Evolutionary conservation across 2,329 filamentous ascomycete genomes (phyloP).

Genomic region (Penicillium sp.): DNA sequence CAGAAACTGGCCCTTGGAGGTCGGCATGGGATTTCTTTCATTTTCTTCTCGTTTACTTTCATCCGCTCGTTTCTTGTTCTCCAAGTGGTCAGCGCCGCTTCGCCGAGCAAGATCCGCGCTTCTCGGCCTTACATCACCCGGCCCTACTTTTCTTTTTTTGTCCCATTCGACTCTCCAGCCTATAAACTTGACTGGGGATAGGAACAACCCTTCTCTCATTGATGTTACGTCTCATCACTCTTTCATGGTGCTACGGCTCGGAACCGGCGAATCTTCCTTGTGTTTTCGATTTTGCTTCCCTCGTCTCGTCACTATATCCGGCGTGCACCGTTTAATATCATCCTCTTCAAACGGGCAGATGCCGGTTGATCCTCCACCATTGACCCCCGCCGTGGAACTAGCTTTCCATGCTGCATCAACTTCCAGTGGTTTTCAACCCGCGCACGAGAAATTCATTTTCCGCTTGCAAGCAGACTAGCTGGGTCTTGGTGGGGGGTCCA

Average conservation of each 20-base stretch:
- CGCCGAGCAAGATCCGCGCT: conserved; percentile 8
- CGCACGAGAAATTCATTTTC: not conserved
- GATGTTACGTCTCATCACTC: conserved; percentile 34
- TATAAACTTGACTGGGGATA: conserved; percentile 20
- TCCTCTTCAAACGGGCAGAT: conserved; percentile 9
- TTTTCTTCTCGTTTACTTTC: conserved; percentile 17
- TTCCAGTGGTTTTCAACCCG: not conserved
- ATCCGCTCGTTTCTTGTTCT: conserved; percentile 9
- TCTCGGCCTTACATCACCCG: conserved; percentile 14
- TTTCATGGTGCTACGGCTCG: conserved; percentile 41
- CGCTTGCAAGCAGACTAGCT: not conserved
- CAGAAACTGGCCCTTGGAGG: conserved; percentile 15
- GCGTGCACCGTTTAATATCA: conserved; percentile 24
- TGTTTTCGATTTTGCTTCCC: conserved; percentile 18
- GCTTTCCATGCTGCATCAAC: not conserved
- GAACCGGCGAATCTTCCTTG: conserved; percentile 36
- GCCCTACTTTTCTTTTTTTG: conserved; percentile 13
- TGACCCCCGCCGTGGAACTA: not conserved
- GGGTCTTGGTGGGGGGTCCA: not conserved
- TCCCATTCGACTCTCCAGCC: conserved; percentile 25
- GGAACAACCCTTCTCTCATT: conserved; percentile 30
- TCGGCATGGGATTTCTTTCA: conserved; percentile 22
- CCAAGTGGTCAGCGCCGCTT: conserved; percentile 6
- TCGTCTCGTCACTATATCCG: conserved; percentile 19
- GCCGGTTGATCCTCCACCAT: conserved; percentile 6